Evolutionary conservation across 2,329 filamentous ascomycete species (phyloP).

Genomic region (Orbilia ellipsospora): DNA sequence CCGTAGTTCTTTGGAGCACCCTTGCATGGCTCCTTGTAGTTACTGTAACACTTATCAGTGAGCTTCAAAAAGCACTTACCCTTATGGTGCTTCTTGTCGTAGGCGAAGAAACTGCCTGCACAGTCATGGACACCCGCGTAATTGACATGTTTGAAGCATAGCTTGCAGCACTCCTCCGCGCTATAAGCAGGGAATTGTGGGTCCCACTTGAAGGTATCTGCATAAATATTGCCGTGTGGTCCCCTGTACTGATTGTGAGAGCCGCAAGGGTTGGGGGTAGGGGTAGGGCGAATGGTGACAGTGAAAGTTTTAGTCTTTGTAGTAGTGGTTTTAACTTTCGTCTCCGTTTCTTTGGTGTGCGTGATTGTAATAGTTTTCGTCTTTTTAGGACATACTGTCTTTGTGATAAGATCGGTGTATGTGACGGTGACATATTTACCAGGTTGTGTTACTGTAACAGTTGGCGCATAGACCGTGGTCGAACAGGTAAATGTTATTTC

Average conservation of each 20-base stretch:
- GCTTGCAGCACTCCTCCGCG: slow-evolving; percentile 11
- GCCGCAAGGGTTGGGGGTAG: not conserved
- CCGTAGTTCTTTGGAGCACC: not conserved
- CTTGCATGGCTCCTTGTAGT: not conserved
- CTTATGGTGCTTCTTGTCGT: slow-evolving; percentile 4
- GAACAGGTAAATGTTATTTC: no score
- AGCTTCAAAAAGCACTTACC: slow-evolving; percentile 16
- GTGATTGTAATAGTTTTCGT: no score
- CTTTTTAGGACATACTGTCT: no score
- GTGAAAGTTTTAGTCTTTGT: not conserved
- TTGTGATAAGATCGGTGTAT: no score
- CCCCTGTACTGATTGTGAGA: slow-evolving; percentile 9
- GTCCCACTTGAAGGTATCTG: slow-evolving; percentile 3
- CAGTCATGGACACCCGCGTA: slow-evolving; percentile 14
- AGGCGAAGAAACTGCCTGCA: slow-evolving; percentile 10
- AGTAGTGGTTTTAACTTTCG: no score
- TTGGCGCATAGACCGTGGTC: no score
- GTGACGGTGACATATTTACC: no score
- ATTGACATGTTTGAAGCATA: slow-evolving; percentile 12
- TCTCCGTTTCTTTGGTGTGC: no score
- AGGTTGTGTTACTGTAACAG: no score
- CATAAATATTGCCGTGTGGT: slow-evolving; percentile 1
- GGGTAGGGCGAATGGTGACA: not conserved
- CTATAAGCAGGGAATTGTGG: slow-evolving; percentile 5
- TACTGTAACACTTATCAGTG: slow-evolving; percentile 10